Conservation (phyloP, 2,329 filamentous ascomycete species). For the Beauveria sp. region DNA sequence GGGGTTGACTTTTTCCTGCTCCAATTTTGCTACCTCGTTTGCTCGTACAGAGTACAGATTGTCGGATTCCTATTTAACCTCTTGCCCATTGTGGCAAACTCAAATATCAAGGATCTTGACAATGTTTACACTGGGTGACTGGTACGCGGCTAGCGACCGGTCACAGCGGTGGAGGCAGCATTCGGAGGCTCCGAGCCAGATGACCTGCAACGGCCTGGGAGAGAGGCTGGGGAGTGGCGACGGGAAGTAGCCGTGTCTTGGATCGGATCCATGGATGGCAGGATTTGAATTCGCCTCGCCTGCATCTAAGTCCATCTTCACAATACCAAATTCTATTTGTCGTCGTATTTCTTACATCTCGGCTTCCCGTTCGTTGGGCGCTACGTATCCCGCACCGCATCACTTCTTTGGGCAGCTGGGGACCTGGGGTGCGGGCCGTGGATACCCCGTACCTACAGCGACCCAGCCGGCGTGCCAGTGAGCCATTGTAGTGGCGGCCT, state of each 20-base stretch:
- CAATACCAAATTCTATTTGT: background rate
- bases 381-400: background rate
- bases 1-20: background rate
- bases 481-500: background rate
- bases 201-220: background rate
- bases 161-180: background rate
- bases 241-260: background rate
- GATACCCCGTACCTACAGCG: constrained; percentile 4
- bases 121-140: background rate
- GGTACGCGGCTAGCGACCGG: background rate
- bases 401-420: background rate
- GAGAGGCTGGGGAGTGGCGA: background rate
- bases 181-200: background rate
- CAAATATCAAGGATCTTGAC: background rate
- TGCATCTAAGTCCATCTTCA: background rate
- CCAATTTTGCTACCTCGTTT: background rate
- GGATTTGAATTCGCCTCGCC: background rate
- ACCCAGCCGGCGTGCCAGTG: constrained; percentile 8
- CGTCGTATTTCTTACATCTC: background rate
- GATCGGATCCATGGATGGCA: too few relatives aligned
- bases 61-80: background rate
- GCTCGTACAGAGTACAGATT: background rate
- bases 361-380: background rate
- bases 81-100: background rate
- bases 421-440: background rate